These are phyloP conservation scores for Cochlearia excelsa DNA, from an alignment of 345 rosid genomes.

Conservation along the genomic window DNA sequence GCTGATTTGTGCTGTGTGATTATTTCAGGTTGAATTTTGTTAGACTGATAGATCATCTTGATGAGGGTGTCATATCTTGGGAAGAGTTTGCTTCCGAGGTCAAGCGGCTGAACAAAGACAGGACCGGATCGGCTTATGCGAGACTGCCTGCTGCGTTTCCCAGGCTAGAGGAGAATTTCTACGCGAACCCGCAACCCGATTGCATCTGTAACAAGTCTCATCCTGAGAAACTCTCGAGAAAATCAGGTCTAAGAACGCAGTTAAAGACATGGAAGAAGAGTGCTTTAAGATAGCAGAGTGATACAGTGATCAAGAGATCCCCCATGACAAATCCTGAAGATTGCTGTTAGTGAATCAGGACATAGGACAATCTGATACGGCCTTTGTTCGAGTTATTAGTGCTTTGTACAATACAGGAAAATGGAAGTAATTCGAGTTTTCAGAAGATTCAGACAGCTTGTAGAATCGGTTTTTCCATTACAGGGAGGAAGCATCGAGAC, in stretches of 20 bases:
- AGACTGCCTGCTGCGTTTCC: slow-evolving; percentile 66
- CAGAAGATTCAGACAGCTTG: slow-evolving; percentile 24
- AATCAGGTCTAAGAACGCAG: slow-evolving; percentile 26
- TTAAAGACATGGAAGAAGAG: slow-evolving; percentile 23
- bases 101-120: slow-evolving; percentile 52
- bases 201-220: slow-evolving; percentile 62
- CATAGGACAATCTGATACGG: background rate
- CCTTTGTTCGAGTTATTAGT: slow-evolving; percentile 9
- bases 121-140: slow-evolving; percentile 71
- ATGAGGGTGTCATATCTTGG: slow-evolving; percentile 61
- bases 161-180: slow-evolving; percentile 83
- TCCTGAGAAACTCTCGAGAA: slow-evolving; percentile 25
- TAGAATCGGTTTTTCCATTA: slow-evolving; percentile 16
- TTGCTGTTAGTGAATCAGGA: slow-evolving; percentile 8
- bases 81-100: slow-evolving; percentile 71
- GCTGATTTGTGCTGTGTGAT: slow-evolving; percentile 21
- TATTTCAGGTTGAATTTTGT: slow-evolving; percentile 66
- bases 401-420: slow-evolving; percentile 26
- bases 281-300: slow-evolving; percentile 24
- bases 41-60: slow-evolving; percentile 63
- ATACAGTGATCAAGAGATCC: background rate
- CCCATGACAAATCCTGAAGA: slow-evolving; percentile 5
- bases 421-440: slow-evolving; percentile 8
- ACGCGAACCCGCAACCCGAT: slow-evolving; percentile 86
- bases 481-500: slow-evolving; percentile 10